phyloP scores from a whole-genome alignment of 495 filamentous ascomycete species.

The Tuber aestivum region DNA sequence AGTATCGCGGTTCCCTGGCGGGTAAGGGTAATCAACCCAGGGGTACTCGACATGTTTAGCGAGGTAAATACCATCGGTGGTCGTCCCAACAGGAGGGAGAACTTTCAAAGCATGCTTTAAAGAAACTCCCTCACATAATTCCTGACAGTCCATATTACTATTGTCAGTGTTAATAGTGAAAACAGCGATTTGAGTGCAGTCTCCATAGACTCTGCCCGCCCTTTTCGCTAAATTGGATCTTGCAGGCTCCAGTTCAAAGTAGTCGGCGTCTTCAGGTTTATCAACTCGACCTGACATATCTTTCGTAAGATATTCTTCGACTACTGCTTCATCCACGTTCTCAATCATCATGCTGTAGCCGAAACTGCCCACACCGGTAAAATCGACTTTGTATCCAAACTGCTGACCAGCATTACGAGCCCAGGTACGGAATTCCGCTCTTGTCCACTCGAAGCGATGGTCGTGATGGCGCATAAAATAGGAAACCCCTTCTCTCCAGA shows the following conservation, averaged over 20 bases:
- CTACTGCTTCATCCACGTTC: constrained; percentile 10
- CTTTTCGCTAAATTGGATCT: constrained; percentile 8
- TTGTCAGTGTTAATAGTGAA: constrained; percentile 24
- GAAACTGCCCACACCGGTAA: constrained; percentile 36
- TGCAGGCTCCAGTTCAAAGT: constrained; percentile 9
- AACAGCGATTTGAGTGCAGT: constrained; percentile 39
- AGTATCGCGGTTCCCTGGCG: background rate
- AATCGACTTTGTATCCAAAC: constrained; percentile 38
- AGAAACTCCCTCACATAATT: background rate
- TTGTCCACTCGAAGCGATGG: constrained; percentile 42
- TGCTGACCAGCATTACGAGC: constrained; percentile 24
- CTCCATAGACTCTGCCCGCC: constrained; percentile 28
- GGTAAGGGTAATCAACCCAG: background rate
- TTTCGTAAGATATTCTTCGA: constrained; percentile 5
- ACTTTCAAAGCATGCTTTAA: background rate
- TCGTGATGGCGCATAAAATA: constrained; percentile 42
- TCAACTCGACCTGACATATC: background rate
- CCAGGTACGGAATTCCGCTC: constrained; percentile 37
- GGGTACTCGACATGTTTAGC: background rate
- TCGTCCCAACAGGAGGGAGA: background rate
- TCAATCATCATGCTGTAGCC: constrained; percentile 31
- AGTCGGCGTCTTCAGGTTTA: background rate
- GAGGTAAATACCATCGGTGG: background rate
- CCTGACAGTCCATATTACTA: background rate
- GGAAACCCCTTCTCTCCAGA: constrained; percentile 25